Conservation (phyloP, 352 stramenopile species). For the Phytophthora uliginosa region DNA sequence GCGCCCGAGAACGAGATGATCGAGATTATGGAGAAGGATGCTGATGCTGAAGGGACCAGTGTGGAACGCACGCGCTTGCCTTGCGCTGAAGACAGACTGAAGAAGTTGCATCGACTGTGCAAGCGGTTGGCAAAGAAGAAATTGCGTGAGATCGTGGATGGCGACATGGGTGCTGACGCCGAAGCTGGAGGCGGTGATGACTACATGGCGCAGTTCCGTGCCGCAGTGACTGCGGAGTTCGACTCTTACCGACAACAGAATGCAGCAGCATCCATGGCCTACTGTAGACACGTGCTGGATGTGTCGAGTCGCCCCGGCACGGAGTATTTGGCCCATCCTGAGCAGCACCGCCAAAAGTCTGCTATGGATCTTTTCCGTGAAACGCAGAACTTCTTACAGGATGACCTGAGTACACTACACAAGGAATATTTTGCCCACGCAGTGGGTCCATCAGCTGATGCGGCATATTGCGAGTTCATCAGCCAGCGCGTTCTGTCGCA, state of each 20-base stretch:
- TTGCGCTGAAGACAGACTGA: slow-evolving; percentile 64
- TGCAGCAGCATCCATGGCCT: slow-evolving; percentile 84
- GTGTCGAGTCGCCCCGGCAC: slow-evolving; percentile 48
- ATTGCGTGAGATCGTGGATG: slow-evolving; percentile 73
- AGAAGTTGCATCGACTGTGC: slow-evolving; percentile 72
- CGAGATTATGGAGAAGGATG: slow-evolving; percentile 72
- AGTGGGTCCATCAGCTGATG: slow-evolving; percentile 80
- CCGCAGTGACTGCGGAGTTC: slow-evolving; percentile 50
- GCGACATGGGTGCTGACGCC: slow-evolving; percentile 71
- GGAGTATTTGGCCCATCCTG: slow-evolving; percentile 48
- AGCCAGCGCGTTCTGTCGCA: slow-evolving; percentile 77
- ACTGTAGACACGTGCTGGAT: slow-evolving; percentile 76
- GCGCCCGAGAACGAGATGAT: slow-evolving; percentile 70
- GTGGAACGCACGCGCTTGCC: slow-evolving; percentile 75
- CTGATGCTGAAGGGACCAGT: slow-evolving; percentile 26
- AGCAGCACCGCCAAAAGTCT: slow-evolving; percentile 59
- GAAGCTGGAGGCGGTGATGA: slow-evolving; percentile 47
- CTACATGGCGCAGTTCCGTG: slow-evolving; percentile 77
- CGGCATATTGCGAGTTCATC: slow-evolving; percentile 88
- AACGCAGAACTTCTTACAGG: slow-evolving; percentile 70
- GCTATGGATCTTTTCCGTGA: slow-evolving; percentile 82
- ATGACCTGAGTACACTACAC: slow-evolving; percentile 59
- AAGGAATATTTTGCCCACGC: slow-evolving; percentile 71
- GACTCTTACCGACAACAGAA: slow-evolving; percentile 81
- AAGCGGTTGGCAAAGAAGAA: slow-evolving; percentile 84